Evolutionary conservation across 2,329 filamentous ascomycete genomes (phyloP).

Genomic region (Aspergillus floridensis): DNA sequence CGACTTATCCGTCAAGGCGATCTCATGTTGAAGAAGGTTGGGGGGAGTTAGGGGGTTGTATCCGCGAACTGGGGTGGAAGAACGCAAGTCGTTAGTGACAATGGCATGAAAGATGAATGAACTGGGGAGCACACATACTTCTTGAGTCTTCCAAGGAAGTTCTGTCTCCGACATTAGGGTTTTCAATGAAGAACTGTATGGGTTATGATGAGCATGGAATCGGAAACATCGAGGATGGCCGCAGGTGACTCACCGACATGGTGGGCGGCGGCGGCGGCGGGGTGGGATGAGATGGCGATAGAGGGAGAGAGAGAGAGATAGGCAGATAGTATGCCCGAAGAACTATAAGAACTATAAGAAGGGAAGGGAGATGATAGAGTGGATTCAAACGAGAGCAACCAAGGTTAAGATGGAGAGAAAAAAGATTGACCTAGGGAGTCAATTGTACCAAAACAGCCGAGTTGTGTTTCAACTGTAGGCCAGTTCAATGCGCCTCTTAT

Average conservation of each 20-base stretch:
- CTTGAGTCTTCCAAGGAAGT: constrained; percentile 75
- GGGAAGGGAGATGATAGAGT: not conserved
- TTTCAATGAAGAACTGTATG: constrained; percentile 69
- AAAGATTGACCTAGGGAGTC: not conserved
- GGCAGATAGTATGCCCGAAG: constrained; percentile 3
- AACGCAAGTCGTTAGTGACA: constrained; percentile 4
- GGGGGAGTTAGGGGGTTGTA: constrained; percentile 93
- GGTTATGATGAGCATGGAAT: constrained; percentile 16
- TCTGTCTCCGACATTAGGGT: constrained; percentile 75
- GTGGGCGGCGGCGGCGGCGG: constrained; percentile 2
- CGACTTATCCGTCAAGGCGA: constrained; percentile 53
- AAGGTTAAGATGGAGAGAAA: not conserved
- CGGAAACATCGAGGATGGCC: constrained; percentile 1
- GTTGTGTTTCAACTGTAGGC: not conserved
- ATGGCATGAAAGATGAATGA: not conserved
- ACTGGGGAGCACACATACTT: constrained; percentile 55
- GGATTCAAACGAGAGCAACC: not conserved
- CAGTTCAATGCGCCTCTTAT: not conserved
- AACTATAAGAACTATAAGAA: not conserved
- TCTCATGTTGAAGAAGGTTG: constrained; percentile 92
- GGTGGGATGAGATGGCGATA: not conserved
- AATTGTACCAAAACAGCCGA: not conserved
- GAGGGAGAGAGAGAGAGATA: not conserved
- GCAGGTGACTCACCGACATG: constrained; percentile 36
- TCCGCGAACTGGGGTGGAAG: constrained; percentile 63